These are phyloP conservation scores for Myrica gale DNA, from an alignment of 306 rosid species.

Conservation along the genomic window DNA sequence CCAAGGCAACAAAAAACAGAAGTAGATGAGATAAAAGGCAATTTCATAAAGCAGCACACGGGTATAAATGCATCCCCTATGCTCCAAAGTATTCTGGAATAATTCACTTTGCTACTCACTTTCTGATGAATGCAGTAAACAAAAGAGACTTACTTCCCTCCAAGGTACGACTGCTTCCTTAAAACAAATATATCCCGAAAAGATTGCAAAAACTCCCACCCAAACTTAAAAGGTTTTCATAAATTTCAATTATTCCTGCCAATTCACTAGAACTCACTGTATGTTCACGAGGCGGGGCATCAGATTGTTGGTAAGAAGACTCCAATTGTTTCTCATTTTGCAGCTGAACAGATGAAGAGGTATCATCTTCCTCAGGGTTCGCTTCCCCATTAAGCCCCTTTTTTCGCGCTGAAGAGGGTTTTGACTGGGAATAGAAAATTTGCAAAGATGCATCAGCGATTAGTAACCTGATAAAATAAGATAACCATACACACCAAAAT, in stretches of 20 bases:
- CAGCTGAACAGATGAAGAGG: conserved; percentile 52
- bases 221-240: too few species aligned
- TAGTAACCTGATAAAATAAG: background rate
- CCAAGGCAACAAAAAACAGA: too few species aligned
- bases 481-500: background rate
- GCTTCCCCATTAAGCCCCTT: conserved; percentile 76
- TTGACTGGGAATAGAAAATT: conserved; percentile 50
- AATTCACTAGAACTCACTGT: conserved; percentile 45
- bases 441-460: conserved; percentile 22
- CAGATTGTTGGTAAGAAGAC: conserved; percentile 51
- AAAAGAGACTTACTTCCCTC: too few species aligned
- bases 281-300: conserved; percentile 53
- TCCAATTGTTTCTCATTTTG: conserved; percentile 57
- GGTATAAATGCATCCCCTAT: background rate
- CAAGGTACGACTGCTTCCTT: too few species aligned
- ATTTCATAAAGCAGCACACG: background rate
- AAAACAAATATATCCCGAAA: too few species aligned
- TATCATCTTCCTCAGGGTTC: conserved; percentile 65
- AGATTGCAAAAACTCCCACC: too few species aligned
- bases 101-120: background rate
- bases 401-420: conserved; percentile 59
- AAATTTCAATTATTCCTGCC: background rate
- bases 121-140: too few species aligned
- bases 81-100: background rate
- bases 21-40: background rate